These are phyloP conservation scores for Rhizopus stolonifer DNA, from an alignment of 371 early-diverging fungal species.

Conservation along the genomic window DNA sequence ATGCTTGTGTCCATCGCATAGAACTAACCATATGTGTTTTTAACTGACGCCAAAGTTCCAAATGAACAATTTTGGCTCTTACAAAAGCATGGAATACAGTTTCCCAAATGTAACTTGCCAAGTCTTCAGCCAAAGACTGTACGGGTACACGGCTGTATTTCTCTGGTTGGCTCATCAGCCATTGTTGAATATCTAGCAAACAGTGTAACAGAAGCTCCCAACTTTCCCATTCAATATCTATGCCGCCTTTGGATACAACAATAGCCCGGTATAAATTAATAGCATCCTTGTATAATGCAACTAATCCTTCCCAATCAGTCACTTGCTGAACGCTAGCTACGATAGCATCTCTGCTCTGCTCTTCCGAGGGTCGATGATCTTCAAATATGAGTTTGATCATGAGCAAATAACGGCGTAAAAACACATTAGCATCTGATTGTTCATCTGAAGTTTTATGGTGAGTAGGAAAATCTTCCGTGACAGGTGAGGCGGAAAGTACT, in stretches of 20 bases:
- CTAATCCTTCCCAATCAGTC: conserved; percentile 54
- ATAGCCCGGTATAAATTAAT: conserved; percentile 64
- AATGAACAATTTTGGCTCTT: conserved; percentile 48
- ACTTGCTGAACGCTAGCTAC: conserved; percentile 23
- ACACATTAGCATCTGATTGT: conserved; percentile 54
- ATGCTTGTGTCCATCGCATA: conserved; percentile 52
- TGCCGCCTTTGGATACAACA: conserved; percentile 52
- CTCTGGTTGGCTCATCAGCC: conserved; percentile 52
- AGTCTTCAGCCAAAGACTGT: conserved; percentile 50
- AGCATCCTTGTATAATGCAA: conserved; percentile 56
- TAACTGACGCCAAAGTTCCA: conserved; percentile 53
- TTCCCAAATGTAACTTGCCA: conserved; percentile 59
- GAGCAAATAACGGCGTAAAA: conserved; percentile 58
- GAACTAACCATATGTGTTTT: conserved; percentile 44
- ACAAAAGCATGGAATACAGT: conserved; percentile 60
- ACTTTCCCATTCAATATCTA: conserved; percentile 62
- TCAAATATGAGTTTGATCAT: conserved; percentile 58
- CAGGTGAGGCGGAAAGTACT: conserved; percentile 16
- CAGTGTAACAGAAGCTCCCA: conserved; percentile 57
- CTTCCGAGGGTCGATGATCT: conserved; percentile 12
- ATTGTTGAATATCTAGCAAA: conserved; percentile 55
- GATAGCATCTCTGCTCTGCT: conserved; percentile 10
- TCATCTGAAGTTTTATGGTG: conserved; percentile 9
- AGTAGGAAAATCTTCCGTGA: conserved; percentile 8
- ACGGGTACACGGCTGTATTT: conserved; percentile 50